Base-by-base conservation (phyloP, 1,284 basidiomycete species). In the Ustilago xerochloae region DNA sequence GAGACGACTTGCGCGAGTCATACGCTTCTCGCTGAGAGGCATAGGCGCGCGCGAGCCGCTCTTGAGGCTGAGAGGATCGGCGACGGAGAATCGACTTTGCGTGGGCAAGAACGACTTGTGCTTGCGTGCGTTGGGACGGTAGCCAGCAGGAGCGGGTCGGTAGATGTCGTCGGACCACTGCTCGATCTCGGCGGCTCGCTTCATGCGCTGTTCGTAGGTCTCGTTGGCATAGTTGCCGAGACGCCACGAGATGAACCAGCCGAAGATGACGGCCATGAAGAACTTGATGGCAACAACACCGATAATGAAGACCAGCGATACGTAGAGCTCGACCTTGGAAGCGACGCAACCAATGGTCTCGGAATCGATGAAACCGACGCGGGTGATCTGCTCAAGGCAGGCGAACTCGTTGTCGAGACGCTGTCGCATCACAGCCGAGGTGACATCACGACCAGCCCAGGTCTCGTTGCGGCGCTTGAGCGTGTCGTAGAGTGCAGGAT, bases 81-180 rank as follows among this genome's bases (percentile, higher is more conserved):
- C 75, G 32, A 75, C 72, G 47, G 74, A 78, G 60, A 92, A 91
- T 63, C 88, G 85, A 69, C 79, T 82, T 10, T 90, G 89, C 13
- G 86, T 87, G 24, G 84, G 91, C 84, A 87, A 88, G 88, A 61
- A 93, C 90, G 85, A 93, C 93, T 10, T 90, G 87, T 13, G 93
- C 87, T 88, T 65, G 83, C 82, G 63, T 68, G 82, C 83, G 78
- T 93, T 97, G 22, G 97, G 97, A 12, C 96, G 90, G 83, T 95
- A 93, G 63, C 92, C 88, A 71, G 91, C 91, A 1, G 96, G 97
- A 3, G 96, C 97, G 12, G 96, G 91, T 32, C 92, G 90, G 86
- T 97, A 97, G 78, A 99, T 99, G 84, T 98, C 93, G 78, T 92
- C 91, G 29, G 94, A 91, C 96, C 96, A 99, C 81, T 91, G 90